Conservation (phyloP, 768 basidiomycete species). For the Calocybe gangraenosa region DNA sequence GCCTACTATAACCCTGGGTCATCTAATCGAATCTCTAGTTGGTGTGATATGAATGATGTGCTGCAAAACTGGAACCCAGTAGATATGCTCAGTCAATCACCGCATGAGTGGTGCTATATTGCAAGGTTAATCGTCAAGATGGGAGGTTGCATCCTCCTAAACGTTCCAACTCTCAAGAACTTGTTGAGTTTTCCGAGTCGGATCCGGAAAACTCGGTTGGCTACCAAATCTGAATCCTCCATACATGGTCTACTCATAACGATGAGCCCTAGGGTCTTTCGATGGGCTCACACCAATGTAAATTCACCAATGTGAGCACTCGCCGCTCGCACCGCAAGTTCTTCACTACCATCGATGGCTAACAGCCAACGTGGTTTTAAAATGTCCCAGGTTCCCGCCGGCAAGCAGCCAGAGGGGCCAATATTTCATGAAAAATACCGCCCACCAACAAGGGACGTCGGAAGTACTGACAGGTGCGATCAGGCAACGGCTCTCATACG, state of each 20-base stretch:
- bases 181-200: background rate
- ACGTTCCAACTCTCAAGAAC: no score
- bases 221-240: background rate
- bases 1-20: no score
- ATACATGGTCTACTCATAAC: background rate
- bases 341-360: no score
- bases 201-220: constrained; percentile 5
- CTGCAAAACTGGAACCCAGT: background rate
- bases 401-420: background rate
- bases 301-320: no score
- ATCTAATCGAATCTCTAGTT: no score
- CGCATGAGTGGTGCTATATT: constrained; percentile 7
- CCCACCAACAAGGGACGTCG: background rate
- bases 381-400: no score
- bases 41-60: no score
- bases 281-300: background rate
- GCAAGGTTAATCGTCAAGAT: no score
- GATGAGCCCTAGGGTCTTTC: no score
- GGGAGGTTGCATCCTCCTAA: no score
- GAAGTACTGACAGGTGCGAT: background rate
- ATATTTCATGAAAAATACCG: background rate
- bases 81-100: background rate
- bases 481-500: constrained; percentile 13
- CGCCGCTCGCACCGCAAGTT: no score
- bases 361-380: no score